A percentile compares a stretch with the other conserved stretches of the same genome.
phyloP scores from a whole-genome alignment of 2,329 filamentous ascomycete species.

The Cephalotrichum gorgonifer region DNA sequence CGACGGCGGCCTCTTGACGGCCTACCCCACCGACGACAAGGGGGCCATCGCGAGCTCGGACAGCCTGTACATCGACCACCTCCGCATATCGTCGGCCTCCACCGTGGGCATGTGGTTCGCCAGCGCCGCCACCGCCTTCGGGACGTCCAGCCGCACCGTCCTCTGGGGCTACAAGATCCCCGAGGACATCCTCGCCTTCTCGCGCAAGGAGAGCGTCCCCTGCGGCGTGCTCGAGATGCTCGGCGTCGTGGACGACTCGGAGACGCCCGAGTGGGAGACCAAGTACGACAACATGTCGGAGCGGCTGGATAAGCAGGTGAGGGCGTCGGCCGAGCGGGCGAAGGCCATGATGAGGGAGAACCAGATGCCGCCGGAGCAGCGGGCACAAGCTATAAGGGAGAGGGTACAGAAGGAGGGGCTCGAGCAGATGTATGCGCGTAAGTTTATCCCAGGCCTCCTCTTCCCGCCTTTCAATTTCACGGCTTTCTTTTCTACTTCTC shows the following conservation, averaged over 20 bases:
- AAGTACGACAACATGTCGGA: slow-evolving; percentile 24
- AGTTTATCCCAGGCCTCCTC: slow-evolving; percentile 11
- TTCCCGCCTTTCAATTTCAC: background rate
- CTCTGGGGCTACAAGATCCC: slow-evolving; percentile 53
- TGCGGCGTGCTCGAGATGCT: slow-evolving; percentile 50
- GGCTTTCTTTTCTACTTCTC: background rate
- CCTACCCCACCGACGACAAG: slow-evolving; percentile 26
- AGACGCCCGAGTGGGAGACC: slow-evolving; percentile 46
- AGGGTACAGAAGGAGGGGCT: slow-evolving; percentile 30
- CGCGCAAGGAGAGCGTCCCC: slow-evolving; percentile 41
- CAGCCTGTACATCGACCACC: slow-evolving; percentile 35
- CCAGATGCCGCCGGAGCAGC: slow-evolving; percentile 29
- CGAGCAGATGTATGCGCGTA: slow-evolving; percentile 35
- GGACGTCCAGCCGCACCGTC: slow-evolving; percentile 41
- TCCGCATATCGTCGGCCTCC: slow-evolving; percentile 22
- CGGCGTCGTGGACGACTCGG: slow-evolving; percentile 33
- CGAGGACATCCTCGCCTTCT: slow-evolving; percentile 36
- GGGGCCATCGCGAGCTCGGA: slow-evolving; percentile 17
- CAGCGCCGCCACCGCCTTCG: slow-evolving; percentile 42
- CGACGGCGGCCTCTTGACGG: slow-evolving; percentile 32
- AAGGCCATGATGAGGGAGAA: slow-evolving; percentile 31
- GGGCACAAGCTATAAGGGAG: slow-evolving; percentile 27
- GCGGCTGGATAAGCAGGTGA: slow-evolving; percentile 22
- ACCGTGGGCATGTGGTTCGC: slow-evolving; percentile 45
- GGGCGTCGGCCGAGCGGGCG: slow-evolving; percentile 27